Base-by-base conservation (phyloP, 768 basidiomycete species). In the Lentinula boryana region DNA sequence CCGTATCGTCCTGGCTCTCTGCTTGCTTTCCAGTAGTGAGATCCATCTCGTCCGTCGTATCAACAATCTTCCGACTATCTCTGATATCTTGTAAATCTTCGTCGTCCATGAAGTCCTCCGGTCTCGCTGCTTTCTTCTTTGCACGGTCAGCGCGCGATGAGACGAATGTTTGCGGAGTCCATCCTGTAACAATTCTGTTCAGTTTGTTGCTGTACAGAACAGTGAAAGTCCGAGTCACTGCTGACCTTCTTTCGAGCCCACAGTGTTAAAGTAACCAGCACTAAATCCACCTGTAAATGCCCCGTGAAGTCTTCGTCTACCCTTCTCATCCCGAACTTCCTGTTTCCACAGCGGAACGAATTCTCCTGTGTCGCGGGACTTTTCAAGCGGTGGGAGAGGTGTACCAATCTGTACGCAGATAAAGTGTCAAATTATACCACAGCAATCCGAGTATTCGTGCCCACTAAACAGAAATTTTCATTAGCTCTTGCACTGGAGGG, bases 291-390 rank as follows among this genome's bases (percentile, higher is more conserved):
- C 97, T 0, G 95, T 98, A 76, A 98, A 99, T 3, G 97, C 97
- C 3, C 97, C 97, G 70, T 99, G 97, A n/a, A 99, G 76, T 60
- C 97, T 78, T 64, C 93, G 77, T 49, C 96, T 83, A 35, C 95
- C 94, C 69, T 97, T 86, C 74, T 98, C 95, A 75, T 98, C 95
- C 66, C 90, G 81, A 67, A 93, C 94, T 66, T 98, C 95, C 80
- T 98, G 97, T 70, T 98, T 93, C 96, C 97, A 98, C 58, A 97
- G 73, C 0, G 97, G 96, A 31, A 98, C 94, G 71, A 95, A 98
- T 71, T 98, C 97, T 64, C 89, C 88, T 5, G 83, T 86, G 70
- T 98, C 97, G 70, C 87, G 93, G 32, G 88, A 86, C 71, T 95
- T 96, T 68, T 95, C 92, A n/a, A 99, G 82, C 2, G 95, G 88